Base-by-base conservation (phyloP, 1,284 basidiomycete genomes). In the Phenoliferia sp. region DNA sequence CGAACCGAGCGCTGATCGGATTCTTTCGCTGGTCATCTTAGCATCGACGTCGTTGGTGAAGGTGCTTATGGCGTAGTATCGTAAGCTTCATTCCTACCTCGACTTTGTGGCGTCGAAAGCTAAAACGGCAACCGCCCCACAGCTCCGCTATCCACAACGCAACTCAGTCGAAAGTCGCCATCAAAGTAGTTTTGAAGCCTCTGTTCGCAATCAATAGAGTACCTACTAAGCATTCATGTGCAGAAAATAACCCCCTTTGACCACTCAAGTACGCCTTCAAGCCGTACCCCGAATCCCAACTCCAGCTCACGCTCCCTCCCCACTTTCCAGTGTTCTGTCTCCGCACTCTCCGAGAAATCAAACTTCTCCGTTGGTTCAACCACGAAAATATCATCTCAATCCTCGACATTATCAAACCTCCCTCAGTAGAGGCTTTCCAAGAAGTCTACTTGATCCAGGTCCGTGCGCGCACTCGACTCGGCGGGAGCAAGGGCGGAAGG, bases 371-470 rank as follows among this genome's bases (percentile, higher is more conserved):
- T 78, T 94, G 93, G 81, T 85, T 96, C 77, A 90, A 94, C 76
- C 92, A 90, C 82, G 92, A 95, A 82, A 95, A 96, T 78, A 95
- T 97, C 77, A 96, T 96, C 77, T 91, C 92, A 39, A 94, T 97
- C 74, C 83, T 96, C 54, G 94, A 97, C 79, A 96, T 96, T 76
- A 87, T 96, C 83, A 91, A 91, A 78, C 94, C 94, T 0, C 81
- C 89, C 33, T 89, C 90, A 36, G 83, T 92, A 78, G 94, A 97
- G 35, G 83, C 85, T 1, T 99, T 99, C 84, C 94, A 91, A 75
- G 95, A 99, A 80, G 94, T 92, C 26, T 90, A 86, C 72, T 84
- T 94, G 65, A 90, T 94, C 71, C 80, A 82, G 76, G 80, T 79
- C 6, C 59, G 78, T 68, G 19, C 32, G 31, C 35, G 28, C 17